These are phyloP conservation scores for Leccinum disarticulatum DNA, from an alignment of 768 basidiomycete species.

Conservation along the genomic window DNA sequence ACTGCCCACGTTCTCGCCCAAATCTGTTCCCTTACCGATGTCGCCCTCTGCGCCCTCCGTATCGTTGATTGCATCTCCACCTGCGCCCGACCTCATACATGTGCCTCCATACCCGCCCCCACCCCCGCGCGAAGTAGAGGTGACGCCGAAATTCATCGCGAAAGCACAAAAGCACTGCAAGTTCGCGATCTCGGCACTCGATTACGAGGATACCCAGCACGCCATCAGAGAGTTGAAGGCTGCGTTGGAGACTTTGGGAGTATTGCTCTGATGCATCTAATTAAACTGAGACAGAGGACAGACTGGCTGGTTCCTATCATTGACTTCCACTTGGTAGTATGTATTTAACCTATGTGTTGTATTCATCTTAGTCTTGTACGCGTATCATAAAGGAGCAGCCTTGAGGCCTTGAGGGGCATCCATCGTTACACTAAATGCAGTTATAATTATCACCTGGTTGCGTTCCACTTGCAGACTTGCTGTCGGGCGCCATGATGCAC, in stretches of 20 bases:
- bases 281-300: too few relatives aligned
- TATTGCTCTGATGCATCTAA: conserved; percentile 29
- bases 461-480: too few relatives aligned
- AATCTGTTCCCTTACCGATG: conserved; percentile 23
- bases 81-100: conserved; percentile 7
- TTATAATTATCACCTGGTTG: too few relatives aligned
- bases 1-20: conserved; percentile 12
- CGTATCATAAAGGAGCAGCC: too few relatives aligned
- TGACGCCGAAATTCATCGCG: conserved; percentile 65
- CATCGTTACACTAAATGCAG: too few relatives aligned
- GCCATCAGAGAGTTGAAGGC: conserved; percentile 79
- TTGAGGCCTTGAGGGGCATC: too few relatives aligned
- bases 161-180: conserved; percentile 80
- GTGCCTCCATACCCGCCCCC: conserved; percentile 23
- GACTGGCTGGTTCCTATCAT: conserved; percentile 4
- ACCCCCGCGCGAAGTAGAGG: conserved; percentile 34
- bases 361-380: too few relatives aligned
- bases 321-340: too few relatives aligned
- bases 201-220: conserved; percentile 76
- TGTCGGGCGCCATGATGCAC: too few relatives aligned
- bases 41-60: conserved; percentile 1
- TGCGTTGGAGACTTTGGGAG: conserved; percentile 70
- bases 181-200: conserved; percentile 92
- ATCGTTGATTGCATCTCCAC: too few relatives aligned
- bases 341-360: too few relatives aligned